Base-by-base conservation (phyloP, 1,284 basidiomycete species). In the Wolfiporia cocos region DNA sequence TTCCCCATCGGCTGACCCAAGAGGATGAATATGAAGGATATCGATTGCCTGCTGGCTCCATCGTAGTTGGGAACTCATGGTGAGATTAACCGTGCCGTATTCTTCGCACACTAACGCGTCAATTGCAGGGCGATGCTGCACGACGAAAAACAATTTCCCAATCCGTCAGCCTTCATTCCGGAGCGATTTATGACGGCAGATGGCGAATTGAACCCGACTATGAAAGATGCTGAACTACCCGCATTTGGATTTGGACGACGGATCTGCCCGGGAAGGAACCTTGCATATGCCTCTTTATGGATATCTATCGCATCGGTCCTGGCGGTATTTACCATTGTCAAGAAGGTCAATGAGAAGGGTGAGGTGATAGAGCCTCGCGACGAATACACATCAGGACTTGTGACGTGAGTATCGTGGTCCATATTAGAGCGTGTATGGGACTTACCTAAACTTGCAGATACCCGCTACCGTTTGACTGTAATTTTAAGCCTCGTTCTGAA, bases 351-450 rank as follows among this genome's bases (percentile, higher is more conserved):
- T 42, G 56, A 58, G 32, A 41, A 62, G 17, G 68, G 68, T 4
- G 48, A 58, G 3, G 44, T 54, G 6, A 58, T 69, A 19, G 64
- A 67, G 38, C 66, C 65, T 42, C 63, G 37, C 49, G 55, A 47
- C 12, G 50, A 66, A 24, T 67, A 63, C 42, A 22, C 50, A 20
- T 57, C 61, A 32, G 61, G 59, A 2, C 42, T 67, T 7, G 57
- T 65, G 18, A 65, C 46, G 66, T 75, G 43, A 60, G 72, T 61
- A 49, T 58, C 54, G 55, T n/a, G n/a, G n/a, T n/a, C n/a, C n/a
- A n/a, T n/a, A n/a, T n/a, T n/a, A n/a, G n/a, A n/a, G n/a, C n/a
- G n/a, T n/a, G n/a, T n/a, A n/a, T n/a, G n/a, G n/a, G n/a, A n/a
- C n/a, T n/a, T n/a, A n/a, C n/a, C n/a, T n/a, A n/a, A n/a, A n/a